Base-by-base conservation (phyloP, 2,329 filamentous ascomycete genomes). In the Magnaporthiopsis rhizophila region DNA sequence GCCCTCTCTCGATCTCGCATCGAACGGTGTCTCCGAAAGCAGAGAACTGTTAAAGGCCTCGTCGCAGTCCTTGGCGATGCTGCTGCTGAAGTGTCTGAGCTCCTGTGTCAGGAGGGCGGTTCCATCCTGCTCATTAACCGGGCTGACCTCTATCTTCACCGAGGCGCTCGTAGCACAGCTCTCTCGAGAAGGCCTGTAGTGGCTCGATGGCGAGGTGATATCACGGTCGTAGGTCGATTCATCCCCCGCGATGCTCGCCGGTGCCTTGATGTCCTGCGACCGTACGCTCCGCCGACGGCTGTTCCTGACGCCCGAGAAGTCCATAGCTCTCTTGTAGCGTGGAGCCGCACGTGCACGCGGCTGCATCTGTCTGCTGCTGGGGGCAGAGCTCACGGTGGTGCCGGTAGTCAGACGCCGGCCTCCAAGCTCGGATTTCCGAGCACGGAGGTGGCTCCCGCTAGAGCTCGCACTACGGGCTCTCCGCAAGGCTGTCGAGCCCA, bases 1-100 rank as follows among this genome's bases (percentile, higher is more conserved):
- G 3, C 75, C 73, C 64, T 77, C 73, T 34, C 74, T 72, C 59
- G 65, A 68, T n/a, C 66, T 65, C 3, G 65, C 65, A 12, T 66
- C 66, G 34, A 63, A 32, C 50, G 63, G 18, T 12, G 65, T 38
- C 8, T 62, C 66, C 1, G 72, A 69, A 38, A 83, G 75, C 13
- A 85, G 69, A 12, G 81, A 82, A 69, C 89, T 87, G 72, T 91
- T 93, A 78, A 98, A 97, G 1, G 93, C 93, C 71, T 95, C 91
- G 71, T 98, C 93, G 71, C 93, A 96, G 65, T 95, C 91, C 74
- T 92, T 91, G 62, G 92, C 91, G 66, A 97, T 87, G 70, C 92
- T 92, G 70, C 85, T 86, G 69, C 92, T 96, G 65, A 96, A 89
- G 69, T 94, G 89, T 8, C 91, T 84, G 64, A 95, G 84, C 72